Conservation (phyloP, 2,329 filamentous ascomycete species). For the Fusarium aywerte region DNA sequence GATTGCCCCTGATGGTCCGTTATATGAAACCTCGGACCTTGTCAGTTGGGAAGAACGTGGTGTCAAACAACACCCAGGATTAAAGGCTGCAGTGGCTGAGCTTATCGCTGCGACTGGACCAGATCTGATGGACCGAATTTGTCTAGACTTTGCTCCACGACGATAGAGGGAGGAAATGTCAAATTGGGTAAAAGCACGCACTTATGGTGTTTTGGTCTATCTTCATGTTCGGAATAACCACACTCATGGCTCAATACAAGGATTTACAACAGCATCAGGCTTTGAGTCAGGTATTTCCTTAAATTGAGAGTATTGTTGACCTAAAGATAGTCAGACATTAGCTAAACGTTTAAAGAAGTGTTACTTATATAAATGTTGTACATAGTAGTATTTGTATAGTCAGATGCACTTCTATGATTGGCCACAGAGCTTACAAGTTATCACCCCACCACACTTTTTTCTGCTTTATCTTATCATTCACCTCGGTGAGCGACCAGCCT, state of each 20-base stretch:
- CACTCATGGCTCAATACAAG: background rate
- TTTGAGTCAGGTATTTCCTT: background rate
- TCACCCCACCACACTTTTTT: constrained; percentile 42
- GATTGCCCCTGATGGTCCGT: constrained; percentile 52
- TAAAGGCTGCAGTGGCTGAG: constrained; percentile 74
- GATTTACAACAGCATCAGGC: background rate
- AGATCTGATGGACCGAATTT: constrained; percentile 65
- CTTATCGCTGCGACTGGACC: constrained; percentile 73
- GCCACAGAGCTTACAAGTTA: constrained; percentile 23
- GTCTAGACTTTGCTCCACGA: constrained; percentile 63
- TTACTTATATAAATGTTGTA: background rate
- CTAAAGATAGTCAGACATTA: background rate
- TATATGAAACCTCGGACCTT: constrained; percentile 63
- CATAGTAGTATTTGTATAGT: background rate
- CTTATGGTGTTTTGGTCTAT: background rate
- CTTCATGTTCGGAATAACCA: background rate
- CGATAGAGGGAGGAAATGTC: background rate
- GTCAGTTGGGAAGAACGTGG: constrained; percentile 67
- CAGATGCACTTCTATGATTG: constrained; percentile 9
- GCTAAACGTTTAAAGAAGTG: background rate
- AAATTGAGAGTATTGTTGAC: background rate
- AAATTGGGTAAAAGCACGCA: background rate
- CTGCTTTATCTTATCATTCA: constrained; percentile 51
- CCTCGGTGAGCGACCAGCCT: constrained; percentile 46
- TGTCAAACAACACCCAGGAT: constrained; percentile 59